Evolutionary conservation across 495 filamentous ascomycete species (phyloP), one percentile per base, ranked within the genome.

Genomic region (Poronia punctata): DNA sequence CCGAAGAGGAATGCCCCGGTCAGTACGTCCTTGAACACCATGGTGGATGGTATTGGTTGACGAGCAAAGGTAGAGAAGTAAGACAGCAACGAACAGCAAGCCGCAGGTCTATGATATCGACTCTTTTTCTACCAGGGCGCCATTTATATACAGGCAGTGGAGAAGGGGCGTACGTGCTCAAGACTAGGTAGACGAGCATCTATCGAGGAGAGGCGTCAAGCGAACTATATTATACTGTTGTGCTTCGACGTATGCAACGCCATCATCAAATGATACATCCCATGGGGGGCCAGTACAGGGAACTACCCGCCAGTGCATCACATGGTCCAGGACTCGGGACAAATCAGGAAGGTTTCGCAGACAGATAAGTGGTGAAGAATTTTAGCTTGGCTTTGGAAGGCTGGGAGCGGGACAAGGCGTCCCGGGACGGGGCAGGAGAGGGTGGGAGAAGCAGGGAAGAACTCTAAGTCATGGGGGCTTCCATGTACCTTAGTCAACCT

Each of bases 321-420:
- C 46, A 58, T 55, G 52, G 48, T n/a, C n/a, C n/a, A n/a, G n/a
- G n/a, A n/a, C n/a, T 26, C 45, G 40, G 26, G 52, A 58, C 52
- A 20, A 55, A 58, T 58, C 24, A 38, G 55, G 55, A 58, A 58
- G 55, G 55, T 58, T 58, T 58, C 48, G 23, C 38, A 50, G 42
- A 31, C 23, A 38, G 35, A 43, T 37, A 35, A 48, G 32, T 12
- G 30, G 35, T 34, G 29, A 46, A 31, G 43, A 40, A 39, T 23
- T 10, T 36, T 25, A 21, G 11, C 10, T 35, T 3, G 16, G 34
- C 16, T 20, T 19, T 10, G 14, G 54, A 42, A 45, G 31, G 33
- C 45, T 48, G 38, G 50, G 50, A 45, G 35, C 44, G 47, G 46
- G 47, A 23, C 26, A 40, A 11, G 21, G n/a, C n/a, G n/a, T n/a